These are phyloP conservation scores for Ascochyta lentis DNA, from an alignment of 2,329 filamentous ascomycete species.

Conservation along the genomic window DNA sequence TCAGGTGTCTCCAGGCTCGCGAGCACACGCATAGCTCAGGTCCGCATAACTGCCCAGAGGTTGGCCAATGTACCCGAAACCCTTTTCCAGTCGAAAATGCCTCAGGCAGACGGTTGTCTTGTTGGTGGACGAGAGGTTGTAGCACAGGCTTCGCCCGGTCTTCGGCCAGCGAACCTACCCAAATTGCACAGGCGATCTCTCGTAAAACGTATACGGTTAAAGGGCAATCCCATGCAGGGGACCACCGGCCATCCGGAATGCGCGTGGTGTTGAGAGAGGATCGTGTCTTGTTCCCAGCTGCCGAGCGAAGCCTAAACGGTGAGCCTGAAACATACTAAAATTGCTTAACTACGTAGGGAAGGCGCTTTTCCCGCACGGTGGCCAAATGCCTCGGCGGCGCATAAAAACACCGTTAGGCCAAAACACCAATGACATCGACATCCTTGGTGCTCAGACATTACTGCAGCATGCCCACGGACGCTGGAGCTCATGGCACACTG, in stretches of 20 bases:
- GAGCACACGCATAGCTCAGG: not conserved
- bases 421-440: conserved; percentile 25
- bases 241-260: conserved; percentile 13
- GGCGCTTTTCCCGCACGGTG: conserved; percentile 10
- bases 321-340: conserved; percentile 10
- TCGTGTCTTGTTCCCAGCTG: conserved; percentile 8
- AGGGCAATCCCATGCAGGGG: conserved; percentile 14
- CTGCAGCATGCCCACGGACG: conserved; percentile 4
- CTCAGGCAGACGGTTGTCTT: conserved; percentile 2
- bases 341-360: conserved; percentile 11
- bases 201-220: not conserved
- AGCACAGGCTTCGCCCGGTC: not conserved
- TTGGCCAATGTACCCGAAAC: conserved; percentile 11
- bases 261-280: conserved; percentile 18
- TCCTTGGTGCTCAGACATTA: conserved; percentile 8
- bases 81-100: conserved; percentile 2
- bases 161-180: conserved; percentile 1
- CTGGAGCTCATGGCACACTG: conserved; percentile 4
- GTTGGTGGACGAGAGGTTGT: not conserved
- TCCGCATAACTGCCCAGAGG: conserved; percentile 11
- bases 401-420: conserved; percentile 16
- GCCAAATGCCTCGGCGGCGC: conserved; percentile 14
- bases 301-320: not conserved
- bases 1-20: not conserved
- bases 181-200: conserved; percentile 11